phyloP scores from a whole-genome alignment of 108 stramenopile genomes.

The Poteriospumella lacustris region DNA sequence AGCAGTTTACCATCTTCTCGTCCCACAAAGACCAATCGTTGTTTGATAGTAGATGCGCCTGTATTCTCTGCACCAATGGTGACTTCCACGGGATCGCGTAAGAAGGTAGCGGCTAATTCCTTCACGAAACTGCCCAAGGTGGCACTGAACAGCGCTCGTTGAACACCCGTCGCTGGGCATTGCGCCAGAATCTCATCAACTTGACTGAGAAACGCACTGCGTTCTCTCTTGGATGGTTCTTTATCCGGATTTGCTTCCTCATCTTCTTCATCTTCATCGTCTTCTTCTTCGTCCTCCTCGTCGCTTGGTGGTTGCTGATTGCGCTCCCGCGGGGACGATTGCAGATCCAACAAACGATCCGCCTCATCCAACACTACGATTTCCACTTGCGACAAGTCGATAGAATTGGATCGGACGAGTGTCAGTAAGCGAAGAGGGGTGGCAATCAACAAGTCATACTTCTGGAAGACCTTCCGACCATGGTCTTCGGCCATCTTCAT shows the following conservation, averaged over 20 bases:
- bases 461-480: slow-evolving; percentile 27
- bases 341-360: slow-evolving; percentile 47
- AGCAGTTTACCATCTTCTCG: slow-evolving; percentile 92
- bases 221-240: too few species aligned
- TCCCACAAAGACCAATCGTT: slow-evolving; percentile 85
- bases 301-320: too few species aligned
- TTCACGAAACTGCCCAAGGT: slow-evolving; percentile 79
- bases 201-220: slow-evolving; percentile 69
- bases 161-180: slow-evolving; percentile 61
- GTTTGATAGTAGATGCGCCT: slow-evolving; percentile 50
- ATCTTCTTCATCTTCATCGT: slow-evolving; percentile 30
- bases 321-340: neutral
- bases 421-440: slow-evolving; percentile 49
- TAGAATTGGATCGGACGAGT: slow-evolving; percentile 23
- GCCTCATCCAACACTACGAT: slow-evolving; percentile 49
- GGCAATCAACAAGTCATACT: slow-evolving; percentile 42
- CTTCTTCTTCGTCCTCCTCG: slow-evolving; percentile 1
- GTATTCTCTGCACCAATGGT: slow-evolving; percentile 64
- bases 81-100: slow-evolving; percentile 82
- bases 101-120: slow-evolving; percentile 72
- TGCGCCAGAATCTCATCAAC: slow-evolving; percentile 81
- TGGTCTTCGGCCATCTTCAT: slow-evolving; percentile 34
- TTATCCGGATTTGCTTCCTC: slow-evolving; percentile 23
- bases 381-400: slow-evolving; percentile 38
- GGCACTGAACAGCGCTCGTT: slow-evolving; percentile 86